phyloP scores from a whole-genome alignment of 108 stramenopile genomes.

The Skeletonema tropicum region DNA sequence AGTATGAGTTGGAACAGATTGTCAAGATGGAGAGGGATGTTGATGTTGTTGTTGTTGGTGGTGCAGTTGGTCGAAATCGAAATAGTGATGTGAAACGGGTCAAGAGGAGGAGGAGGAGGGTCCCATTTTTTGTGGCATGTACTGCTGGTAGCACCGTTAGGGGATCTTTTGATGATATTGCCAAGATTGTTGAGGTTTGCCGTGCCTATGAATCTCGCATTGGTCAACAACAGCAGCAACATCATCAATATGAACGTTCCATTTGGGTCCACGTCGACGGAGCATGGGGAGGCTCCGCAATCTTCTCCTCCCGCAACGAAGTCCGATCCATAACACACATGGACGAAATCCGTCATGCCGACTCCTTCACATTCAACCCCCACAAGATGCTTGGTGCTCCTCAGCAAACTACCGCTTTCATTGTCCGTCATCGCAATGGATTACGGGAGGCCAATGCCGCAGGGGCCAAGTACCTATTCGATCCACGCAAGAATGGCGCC shows the following conservation, averaged over 20 bases:
- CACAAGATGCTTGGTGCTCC: conserved; percentile 72
- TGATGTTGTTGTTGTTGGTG: not conserved
- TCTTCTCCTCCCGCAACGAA: conserved; percentile 41
- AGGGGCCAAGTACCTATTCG: conserved; percentile 61
- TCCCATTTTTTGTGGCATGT: conserved; percentile 61
- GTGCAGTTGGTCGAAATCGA: not conserved
- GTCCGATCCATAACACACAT: conserved; percentile 40
- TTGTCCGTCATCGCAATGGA: conserved; percentile 39
- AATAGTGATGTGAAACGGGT: not conserved
- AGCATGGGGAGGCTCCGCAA: conserved; percentile 64
- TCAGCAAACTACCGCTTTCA: conserved; percentile 59
- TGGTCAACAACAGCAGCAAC: too few relatives aligned
- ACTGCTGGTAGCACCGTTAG: conserved; percentile 66
- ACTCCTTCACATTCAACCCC: conserved; percentile 65
- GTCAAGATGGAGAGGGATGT: not conserved
- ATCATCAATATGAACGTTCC: conserved; percentile 13
- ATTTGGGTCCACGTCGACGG: conserved; percentile 72
- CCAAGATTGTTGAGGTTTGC: conserved; percentile 47
- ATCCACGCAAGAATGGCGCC: conserved; percentile 58
- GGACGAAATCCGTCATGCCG: conserved; percentile 42
- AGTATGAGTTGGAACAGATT: conserved; percentile 15
- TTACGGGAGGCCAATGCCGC: conserved; percentile 45
- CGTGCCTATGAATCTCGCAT: conserved; percentile 41
- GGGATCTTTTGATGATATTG: conserved; percentile 62
- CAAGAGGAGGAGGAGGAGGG: not conserved